Evolutionary conservation across 805 yeast genomes (phyloP).

Genomic region (Yamadazyma laniorum): DNA sequence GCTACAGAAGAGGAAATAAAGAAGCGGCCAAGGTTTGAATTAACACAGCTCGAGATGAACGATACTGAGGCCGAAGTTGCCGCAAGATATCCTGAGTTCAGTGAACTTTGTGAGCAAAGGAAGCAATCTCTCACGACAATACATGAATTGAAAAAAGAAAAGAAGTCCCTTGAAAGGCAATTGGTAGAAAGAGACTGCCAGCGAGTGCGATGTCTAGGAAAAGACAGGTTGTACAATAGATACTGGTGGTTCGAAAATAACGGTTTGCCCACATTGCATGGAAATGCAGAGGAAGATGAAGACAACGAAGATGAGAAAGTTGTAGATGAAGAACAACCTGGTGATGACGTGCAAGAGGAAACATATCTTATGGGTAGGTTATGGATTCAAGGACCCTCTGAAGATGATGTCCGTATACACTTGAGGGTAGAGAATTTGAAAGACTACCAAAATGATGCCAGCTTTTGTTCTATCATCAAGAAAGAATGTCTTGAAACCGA

Average conservation of each 20-base stretch:
- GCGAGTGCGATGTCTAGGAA: constrained; percentile 71
- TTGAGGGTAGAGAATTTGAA: constrained; percentile 13
- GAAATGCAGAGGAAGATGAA: constrained; percentile 39
- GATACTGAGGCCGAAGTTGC: constrained; percentile 39
- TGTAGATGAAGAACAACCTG: constrained; percentile 37
- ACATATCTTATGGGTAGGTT: constrained; percentile 77
- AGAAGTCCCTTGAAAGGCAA: constrained; percentile 55
- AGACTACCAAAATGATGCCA: constrained; percentile 37
- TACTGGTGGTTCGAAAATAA: constrained; percentile 95
- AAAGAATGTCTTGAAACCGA: constrained; percentile 2
- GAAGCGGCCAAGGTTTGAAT: constrained; percentile 26
- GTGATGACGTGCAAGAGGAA: constrained; percentile 48
- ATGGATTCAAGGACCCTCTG: constrained; percentile 89
- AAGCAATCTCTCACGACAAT: constrained; percentile 38
- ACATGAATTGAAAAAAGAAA: constrained; percentile 48
- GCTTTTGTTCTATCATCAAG: constrained; percentile 11
- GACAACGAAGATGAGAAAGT: constrained; percentile 31
- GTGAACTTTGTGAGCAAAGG: constrained; percentile 44
- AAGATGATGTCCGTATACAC: constrained; percentile 39
- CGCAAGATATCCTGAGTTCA: constrained; percentile 41
- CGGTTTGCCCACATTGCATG: constrained; percentile 63
- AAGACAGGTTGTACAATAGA: constrained; percentile 78
- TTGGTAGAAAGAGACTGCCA: constrained; percentile 74
- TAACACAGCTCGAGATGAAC: constrained; percentile 38
- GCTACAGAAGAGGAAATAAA: constrained; percentile 12